phyloP scores from a whole-genome alignment of 2,329 filamentous ascomycete genomes.

The Talaromyces sp. region DNA sequence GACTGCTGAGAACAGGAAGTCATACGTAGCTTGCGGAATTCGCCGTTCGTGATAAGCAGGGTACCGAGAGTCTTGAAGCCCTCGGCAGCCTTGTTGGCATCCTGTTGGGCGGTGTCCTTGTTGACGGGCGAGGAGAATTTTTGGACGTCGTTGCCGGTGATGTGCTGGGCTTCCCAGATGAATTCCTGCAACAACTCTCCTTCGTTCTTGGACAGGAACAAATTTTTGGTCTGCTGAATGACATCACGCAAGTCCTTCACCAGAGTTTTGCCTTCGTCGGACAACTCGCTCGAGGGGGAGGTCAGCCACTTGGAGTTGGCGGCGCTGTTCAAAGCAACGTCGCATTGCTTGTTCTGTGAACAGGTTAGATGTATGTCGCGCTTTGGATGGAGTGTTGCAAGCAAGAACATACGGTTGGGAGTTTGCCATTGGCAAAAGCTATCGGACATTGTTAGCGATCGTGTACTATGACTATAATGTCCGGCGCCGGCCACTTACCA shows the following conservation, averaged over 20 bases:
- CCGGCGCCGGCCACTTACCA: conserved; percentile 37
- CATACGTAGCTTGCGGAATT: conserved; percentile 85
- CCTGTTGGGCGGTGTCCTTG: conserved; percentile 73
- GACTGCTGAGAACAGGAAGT: conserved; percentile 23
- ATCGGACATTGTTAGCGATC: conserved; percentile 20
- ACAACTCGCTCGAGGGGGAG: conserved; percentile 70
- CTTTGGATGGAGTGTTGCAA: not conserved
- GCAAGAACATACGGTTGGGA: conserved; percentile 66
- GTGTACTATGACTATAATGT: conserved; percentile 11
- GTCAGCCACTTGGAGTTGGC: conserved; percentile 66
- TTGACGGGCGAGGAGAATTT: conserved; percentile 63
- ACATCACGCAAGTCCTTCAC: conserved; percentile 73
- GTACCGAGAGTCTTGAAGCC: conserved; percentile 84
- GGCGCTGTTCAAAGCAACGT: conserved; percentile 87
- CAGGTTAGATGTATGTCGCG: not conserved
- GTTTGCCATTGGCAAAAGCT: conserved; percentile 85
- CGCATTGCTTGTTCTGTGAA: conserved; percentile 83
- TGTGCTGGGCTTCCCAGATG: conserved; percentile 84
- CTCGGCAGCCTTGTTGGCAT: conserved; percentile 76
- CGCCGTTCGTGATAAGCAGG: conserved; percentile 88
- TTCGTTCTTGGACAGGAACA: conserved; percentile 89
- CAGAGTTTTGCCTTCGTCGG: conserved; percentile 72
- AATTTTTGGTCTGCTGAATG: conserved; percentile 74
- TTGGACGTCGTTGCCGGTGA: conserved; percentile 58
- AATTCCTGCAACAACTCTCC: conserved; percentile 94